Conservation (phyloP, 441 rosid species). For the Eutrema salsugineum region DNA sequence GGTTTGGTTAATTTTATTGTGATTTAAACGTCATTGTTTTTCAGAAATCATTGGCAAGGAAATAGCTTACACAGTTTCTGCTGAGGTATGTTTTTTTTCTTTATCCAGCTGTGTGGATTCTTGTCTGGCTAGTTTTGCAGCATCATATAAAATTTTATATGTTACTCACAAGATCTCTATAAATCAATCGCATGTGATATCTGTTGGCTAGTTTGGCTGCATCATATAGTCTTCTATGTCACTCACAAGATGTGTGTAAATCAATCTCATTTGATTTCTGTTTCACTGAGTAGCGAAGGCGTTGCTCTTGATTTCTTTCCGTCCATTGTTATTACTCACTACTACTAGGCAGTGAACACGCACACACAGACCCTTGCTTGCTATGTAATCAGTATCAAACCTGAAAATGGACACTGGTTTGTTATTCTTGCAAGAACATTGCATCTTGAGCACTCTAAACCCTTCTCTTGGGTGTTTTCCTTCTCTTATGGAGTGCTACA, state of each 20-base stretch:
- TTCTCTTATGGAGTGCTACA: background rate
- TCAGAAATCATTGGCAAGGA: conserved; percentile 25
- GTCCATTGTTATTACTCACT: background rate
- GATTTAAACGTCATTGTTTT: conserved; percentile 1
- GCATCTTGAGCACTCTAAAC: background rate
- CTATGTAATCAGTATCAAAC: background rate
- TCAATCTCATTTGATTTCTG: background rate
- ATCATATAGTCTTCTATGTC: background rate
- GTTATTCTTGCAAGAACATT: conserved; percentile 6
- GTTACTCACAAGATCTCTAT: background rate
- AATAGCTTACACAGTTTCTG: conserved; percentile 26
- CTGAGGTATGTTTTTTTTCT: conserved; percentile 5
- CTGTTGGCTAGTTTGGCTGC: background rate
- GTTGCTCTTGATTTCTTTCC: background rate
- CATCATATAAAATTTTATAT: background rate
- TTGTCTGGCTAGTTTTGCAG: background rate
- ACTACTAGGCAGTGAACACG: background rate
- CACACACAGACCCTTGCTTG: background rate
- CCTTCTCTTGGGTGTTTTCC: background rate
- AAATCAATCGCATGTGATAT: background rate
- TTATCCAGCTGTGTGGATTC: background rate
- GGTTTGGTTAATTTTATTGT: background rate
- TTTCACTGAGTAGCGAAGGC: background rate
- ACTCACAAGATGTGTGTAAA: background rate
- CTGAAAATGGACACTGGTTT: background rate